phyloP scores from a whole-genome alignment of 257 asterid species.

The Galeopsis tetrahit region DNA sequence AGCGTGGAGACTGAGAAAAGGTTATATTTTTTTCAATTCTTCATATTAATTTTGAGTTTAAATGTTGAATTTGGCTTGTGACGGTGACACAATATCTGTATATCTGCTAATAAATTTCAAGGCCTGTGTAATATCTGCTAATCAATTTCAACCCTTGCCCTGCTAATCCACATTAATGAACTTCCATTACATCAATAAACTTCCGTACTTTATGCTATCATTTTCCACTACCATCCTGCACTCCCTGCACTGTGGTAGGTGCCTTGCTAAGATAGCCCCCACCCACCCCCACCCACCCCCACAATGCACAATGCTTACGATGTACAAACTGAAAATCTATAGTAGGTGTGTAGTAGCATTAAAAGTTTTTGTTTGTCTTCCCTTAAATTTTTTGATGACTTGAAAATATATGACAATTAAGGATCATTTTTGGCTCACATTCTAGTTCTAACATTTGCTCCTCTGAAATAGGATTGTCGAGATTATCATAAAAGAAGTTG shows the following conservation, averaged over 20 bases:
- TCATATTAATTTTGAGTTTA: constrained; percentile 32
- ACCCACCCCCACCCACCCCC: too few species aligned
- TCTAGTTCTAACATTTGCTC: constrained; percentile 34
- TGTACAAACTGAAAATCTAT: neutral
- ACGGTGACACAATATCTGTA: neutral
- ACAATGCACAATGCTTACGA: neutral
- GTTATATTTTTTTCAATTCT: constrained; percentile 35
- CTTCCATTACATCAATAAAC: too few species aligned
- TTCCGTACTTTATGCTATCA: neutral
- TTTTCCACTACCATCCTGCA: constrained; percentile 22
- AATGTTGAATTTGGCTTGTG: constrained; percentile 19
- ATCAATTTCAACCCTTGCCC: neutral
- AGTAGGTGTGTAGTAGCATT: neutral
- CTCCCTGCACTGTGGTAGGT: constrained; percentile 10
- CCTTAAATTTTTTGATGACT: neutral
- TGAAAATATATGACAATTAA: neutral
- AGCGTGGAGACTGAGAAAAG: constrained; percentile 78
- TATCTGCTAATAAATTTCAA: neutral
- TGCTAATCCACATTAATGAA: neutral
- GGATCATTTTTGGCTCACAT: constrained; percentile 16
- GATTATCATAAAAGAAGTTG: constrained; percentile 71
- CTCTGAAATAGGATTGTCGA: constrained; percentile 57
- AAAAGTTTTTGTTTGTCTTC: constrained; percentile 7
- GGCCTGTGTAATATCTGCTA: constrained; percentile 15
- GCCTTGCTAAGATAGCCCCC: constrained; percentile 17